Evolutionary conservation across 768 basidiomycete species (phyloP).

Genomic region (Gelatoporia subvermispora): DNA sequence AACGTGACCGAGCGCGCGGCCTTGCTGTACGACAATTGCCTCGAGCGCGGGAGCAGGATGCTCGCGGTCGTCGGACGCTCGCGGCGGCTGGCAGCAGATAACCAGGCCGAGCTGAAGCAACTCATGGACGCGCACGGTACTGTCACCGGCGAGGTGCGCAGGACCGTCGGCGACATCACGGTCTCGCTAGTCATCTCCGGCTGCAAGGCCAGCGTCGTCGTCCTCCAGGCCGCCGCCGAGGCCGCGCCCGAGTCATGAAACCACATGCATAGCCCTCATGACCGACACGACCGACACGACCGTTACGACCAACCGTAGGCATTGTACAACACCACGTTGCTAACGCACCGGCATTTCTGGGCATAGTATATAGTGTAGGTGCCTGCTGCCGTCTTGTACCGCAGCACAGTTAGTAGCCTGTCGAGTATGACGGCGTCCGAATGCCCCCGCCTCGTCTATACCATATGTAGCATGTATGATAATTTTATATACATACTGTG

Average conservation of each 20-base stretch:
- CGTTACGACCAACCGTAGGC: not conserved
- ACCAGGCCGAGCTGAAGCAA: conserved; percentile 59
- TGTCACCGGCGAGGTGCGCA: conserved; percentile 60
- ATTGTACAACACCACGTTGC: not conserved
- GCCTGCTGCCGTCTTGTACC: not conserved
- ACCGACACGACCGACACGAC: conserved; percentile 1
- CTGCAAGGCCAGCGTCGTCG: conserved; percentile 54
- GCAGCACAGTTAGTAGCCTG: not conserved
- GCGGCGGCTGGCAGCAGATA: conserved; percentile 64
- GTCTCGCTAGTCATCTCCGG: conserved; percentile 67
- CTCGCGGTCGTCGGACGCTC: conserved; percentile 73
- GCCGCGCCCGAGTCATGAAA: not conserved
- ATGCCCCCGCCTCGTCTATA: not conserved
- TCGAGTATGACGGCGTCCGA: not conserved
- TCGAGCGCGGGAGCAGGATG: conserved; percentile 33
- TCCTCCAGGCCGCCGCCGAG: conserved; percentile 50
- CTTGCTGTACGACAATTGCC: conserved; percentile 10
- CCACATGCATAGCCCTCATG: not conserved
- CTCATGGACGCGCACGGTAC: conserved; percentile 52
- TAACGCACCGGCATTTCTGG: not conserved
- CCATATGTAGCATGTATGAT: not conserved
- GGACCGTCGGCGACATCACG: conserved; percentile 84
- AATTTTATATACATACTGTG: not conserved
- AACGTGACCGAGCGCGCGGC: conserved; percentile 42
- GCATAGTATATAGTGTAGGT: not conserved